Evolutionary conservation across 2,329 filamentous ascomycete genomes (phyloP), one percentile per base, ranked within the genome.

Genomic region (Xylariaceae sp.): DNA sequence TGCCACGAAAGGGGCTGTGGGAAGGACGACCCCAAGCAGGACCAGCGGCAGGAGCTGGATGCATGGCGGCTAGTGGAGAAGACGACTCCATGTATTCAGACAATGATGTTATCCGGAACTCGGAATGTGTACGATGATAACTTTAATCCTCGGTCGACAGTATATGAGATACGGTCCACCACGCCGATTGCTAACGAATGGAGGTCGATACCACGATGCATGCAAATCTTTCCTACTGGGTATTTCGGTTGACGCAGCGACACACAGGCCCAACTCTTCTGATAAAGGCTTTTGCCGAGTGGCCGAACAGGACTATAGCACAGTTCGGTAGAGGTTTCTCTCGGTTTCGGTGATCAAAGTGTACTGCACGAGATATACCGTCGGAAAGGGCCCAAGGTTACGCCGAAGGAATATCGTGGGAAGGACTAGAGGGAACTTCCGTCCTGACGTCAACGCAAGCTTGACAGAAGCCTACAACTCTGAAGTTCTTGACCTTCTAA

Each of bases 41-140:
- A 67, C 79, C 71, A 63, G 84, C 75, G 75, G 74, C 83, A 76
- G 72, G 80, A 74, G 73, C 82, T 79, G 86, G 89, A 76, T 91
- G 90, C 86, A 97, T 88, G 53, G 92, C 91, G 72, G 92, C 92
- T 69, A 97, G 76, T 44, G 94, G 94, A 65, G 94, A 97, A 42
- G 92, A 96, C 61, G 88, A 86, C 74, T 96, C 91, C 90, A 97
- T 96, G 67, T 47, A 75, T 63, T 53, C 42, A 45, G 40, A 46
- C 29, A 32, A 36, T 34, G 41, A 45, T 37, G 44, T n/a, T 51
- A 43, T 47, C 29, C 22, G 47, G 43, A 56, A 49, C 44, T 49
- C 58, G 61, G 57, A 55, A 5, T 26, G 5, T 26, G 26, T 26
- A 8, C 8, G 26, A 5, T 26, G 26, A 26, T 26, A 26, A 26